Percentiles rank a stretch among this genome's conserved stretches.
Conservation (phyloP, 208 protist genomes). For the Leishmania major region DNA sequence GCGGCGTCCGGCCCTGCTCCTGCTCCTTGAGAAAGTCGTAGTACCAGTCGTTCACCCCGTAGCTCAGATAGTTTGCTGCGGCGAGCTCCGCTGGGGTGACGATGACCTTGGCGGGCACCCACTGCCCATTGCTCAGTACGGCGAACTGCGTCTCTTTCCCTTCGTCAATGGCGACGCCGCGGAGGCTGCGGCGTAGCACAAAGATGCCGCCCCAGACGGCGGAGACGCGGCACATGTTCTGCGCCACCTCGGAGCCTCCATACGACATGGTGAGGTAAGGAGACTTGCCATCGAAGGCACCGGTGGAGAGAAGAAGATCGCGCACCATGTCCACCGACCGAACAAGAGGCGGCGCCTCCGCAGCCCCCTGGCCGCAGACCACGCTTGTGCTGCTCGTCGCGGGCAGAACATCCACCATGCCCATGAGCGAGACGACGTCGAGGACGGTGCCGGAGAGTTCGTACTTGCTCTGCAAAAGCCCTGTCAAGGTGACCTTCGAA, state of each 20-base stretch:
- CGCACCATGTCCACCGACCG: constrained; percentile 60
- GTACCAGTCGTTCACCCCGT: constrained; percentile 33
- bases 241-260: constrained; percentile 81
- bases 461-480: constrained; percentile 59
- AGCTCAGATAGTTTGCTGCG: constrained; percentile 13
- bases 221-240: constrained; percentile 85
- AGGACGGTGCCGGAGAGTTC: constrained; percentile 36
- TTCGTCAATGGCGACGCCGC: constrained; percentile 40
- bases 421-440: constrained; percentile 72
- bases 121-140: constrained; percentile 83
- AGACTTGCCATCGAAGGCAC: constrained; percentile 66
- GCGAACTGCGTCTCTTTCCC: constrained; percentile 44
- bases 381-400: background rate
- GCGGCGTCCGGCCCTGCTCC: constrained; percentile 22
- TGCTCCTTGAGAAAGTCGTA: constrained; percentile 36
- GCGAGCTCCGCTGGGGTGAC: constrained; percentile 53
- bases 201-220: constrained; percentile 88
- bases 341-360: constrained; percentile 14
- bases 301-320: constrained; percentile 75
- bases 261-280: constrained; percentile 84
- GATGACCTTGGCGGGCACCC: constrained; percentile 58
- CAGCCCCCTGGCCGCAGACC: background rate
- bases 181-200: constrained; percentile 72
- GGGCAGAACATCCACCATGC: constrained; percentile 45
- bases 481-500: constrained; percentile 38